Conservation (phyloP, 306 rosid species). For the Rosa lucieae region DNA sequence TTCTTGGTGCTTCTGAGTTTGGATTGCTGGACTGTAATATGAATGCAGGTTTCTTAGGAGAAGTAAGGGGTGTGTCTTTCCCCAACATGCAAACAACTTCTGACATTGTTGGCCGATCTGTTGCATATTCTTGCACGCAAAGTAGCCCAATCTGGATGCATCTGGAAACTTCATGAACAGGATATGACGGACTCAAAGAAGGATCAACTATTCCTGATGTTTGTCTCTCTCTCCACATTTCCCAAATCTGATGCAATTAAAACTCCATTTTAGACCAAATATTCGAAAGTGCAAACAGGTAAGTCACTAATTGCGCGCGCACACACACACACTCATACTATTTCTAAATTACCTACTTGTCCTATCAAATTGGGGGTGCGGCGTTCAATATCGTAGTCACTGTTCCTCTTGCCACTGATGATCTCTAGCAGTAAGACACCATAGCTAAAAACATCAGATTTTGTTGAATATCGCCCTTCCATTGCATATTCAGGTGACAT, state of each 20-base stretch:
- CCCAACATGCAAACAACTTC: slow-evolving; percentile 52
- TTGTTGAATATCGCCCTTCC: slow-evolving; percentile 49
- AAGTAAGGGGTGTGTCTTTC: slow-evolving; percentile 34
- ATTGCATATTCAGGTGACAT: slow-evolving; percentile 56
- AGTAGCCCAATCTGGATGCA: slow-evolving; percentile 63
- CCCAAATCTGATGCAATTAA: slow-evolving; percentile 41
- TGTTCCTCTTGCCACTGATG: slow-evolving; percentile 55
- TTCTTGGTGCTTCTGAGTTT: too few relatives aligned
- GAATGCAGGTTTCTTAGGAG: too few relatives aligned
- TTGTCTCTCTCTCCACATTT: slow-evolving; percentile 37
- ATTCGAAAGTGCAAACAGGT: neutral
- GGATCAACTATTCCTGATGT: slow-evolving; percentile 38
- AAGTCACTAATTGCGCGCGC: neutral
- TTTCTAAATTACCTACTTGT: too few relatives aligned
- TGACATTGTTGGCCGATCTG: slow-evolving; percentile 60
- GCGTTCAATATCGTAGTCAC: slow-evolving; percentile 19
- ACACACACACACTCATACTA: too few relatives aligned
- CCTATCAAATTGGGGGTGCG: slow-evolving; percentile 23
- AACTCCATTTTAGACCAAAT: neutral
- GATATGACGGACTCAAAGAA: slow-evolving; percentile 10
- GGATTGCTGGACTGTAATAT: too few relatives aligned
- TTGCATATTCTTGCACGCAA: slow-evolving; percentile 53
- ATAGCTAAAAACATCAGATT: slow-evolving; percentile 56
- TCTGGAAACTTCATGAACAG: slow-evolving; percentile 34
- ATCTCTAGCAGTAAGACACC: slow-evolving; percentile 59